Conservation (phyloP, 2,329 filamentous ascomycete genomes). For the Aureobasidium sp. region DNA sequence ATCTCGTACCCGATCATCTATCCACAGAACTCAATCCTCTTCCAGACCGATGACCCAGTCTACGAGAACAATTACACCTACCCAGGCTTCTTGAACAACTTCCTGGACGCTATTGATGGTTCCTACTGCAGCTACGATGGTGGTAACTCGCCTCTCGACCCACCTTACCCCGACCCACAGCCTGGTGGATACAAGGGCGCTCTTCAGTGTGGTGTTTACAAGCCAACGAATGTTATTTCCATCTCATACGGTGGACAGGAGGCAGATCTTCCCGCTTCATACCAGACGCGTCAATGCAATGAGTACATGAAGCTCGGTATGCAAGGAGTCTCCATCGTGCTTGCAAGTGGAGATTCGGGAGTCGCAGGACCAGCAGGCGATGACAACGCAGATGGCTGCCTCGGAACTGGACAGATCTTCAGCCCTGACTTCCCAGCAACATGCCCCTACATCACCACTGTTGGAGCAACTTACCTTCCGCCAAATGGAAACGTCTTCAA, state of each 20-base stretch:
- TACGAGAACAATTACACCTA: slow-evolving; percentile 36
- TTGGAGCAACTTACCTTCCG: slow-evolving; percentile 35
- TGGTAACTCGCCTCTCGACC: slow-evolving; percentile 44
- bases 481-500: slow-evolving; percentile 25
- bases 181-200: slow-evolving; percentile 45
- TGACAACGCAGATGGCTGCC: slow-evolving; percentile 32
- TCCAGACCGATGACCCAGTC: slow-evolving; percentile 41
- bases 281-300: slow-evolving; percentile 54
- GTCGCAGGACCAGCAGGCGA: slow-evolving; percentile 45
- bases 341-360: slow-evolving; percentile 55
- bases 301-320: slow-evolving; percentile 57
- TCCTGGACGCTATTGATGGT: slow-evolving; percentile 47
- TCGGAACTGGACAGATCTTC: slow-evolving; percentile 39
- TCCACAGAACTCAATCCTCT: slow-evolving; percentile 41
- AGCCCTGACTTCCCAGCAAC: slow-evolving; percentile 40
- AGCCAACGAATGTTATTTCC: slow-evolving; percentile 51
- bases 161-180: slow-evolving; percentile 42
- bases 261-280: slow-evolving; percentile 52
- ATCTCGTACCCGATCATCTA: slow-evolving; percentile 44
- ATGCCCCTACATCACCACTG: slow-evolving; percentile 41
- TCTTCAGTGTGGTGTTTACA: slow-evolving; percentile 40
- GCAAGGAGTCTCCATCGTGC: slow-evolving; percentile 55
- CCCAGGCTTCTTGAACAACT: slow-evolving; percentile 38
- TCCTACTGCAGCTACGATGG: slow-evolving; percentile 48
- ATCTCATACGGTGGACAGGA: slow-evolving; percentile 55